These are phyloP conservation scores for Quillaja saponaria DNA, from an alignment of 306 rosid species.

Conservation along the genomic window DNA sequence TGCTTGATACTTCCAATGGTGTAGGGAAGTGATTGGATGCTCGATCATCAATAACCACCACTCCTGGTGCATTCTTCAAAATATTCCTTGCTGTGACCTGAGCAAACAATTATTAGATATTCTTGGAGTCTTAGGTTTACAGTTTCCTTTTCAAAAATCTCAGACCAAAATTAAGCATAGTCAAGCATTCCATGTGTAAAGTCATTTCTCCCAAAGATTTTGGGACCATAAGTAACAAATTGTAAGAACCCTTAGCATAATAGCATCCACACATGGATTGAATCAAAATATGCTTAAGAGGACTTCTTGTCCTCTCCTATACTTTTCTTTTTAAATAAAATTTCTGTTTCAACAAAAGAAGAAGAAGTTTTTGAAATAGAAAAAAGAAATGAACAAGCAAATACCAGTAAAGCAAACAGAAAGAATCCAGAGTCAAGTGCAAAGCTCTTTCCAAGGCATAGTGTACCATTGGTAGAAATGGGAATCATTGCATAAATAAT, in stretches of 20 bases:
- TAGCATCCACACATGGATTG: too few species aligned
- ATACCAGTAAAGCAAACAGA: too few species aligned
- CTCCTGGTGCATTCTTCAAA: conserved; percentile 79
- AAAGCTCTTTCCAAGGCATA: too few species aligned
- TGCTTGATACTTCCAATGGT: conserved; percentile 89
- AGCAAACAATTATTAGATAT: conserved; percentile 26
- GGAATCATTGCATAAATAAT: too few species aligned
- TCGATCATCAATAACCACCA: conserved; percentile 85
- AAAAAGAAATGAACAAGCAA: too few species aligned
- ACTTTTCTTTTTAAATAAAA: too few species aligned
- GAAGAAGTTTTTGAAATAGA: too few species aligned
- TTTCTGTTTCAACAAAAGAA: too few species aligned
- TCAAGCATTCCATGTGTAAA: background rate
- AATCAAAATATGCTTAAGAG: too few species aligned
- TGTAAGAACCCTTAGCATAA: conserved; percentile 15
- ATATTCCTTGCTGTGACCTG: conserved; percentile 80
- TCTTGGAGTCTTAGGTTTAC: conserved; percentile 15
- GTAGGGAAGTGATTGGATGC: conserved; percentile 83
- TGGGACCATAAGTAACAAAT: conserved; percentile 1
- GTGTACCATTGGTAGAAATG: too few species aligned
- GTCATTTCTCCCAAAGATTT: background rate
- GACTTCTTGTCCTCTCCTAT: too few species aligned
- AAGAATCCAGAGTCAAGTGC: too few species aligned
- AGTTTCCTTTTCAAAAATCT: background rate
- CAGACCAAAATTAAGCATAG: background rate